A percentile compares a stretch with the other conserved stretches of the same genome.
phyloP scores from a whole-genome alignment of 2,329 filamentous ascomycete species.

The Xylariomycetidae sp. region DNA sequence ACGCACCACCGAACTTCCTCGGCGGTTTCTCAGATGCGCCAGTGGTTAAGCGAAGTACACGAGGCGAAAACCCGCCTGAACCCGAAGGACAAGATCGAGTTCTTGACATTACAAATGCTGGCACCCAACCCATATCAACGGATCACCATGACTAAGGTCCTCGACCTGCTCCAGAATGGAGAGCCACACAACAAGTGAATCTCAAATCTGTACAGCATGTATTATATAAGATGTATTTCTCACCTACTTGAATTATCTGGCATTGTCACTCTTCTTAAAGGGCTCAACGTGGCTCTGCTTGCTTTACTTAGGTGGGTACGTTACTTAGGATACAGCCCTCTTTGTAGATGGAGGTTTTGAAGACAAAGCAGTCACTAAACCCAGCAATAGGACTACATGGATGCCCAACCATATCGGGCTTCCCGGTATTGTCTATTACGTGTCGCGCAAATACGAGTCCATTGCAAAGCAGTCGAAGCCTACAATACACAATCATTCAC shows the following conservation, averaged over 20 bases:
- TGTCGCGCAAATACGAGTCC: no score
- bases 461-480: no score
- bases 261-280: no score
- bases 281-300: slow-evolving; percentile 7
- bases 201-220: slow-evolving; percentile 1
- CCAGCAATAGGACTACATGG: no score
- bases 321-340: no score
- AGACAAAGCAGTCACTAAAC: no score
- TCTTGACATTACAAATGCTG: slow-evolving; percentile 50
- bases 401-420: no score
- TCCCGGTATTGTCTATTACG: no score
- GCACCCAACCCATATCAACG: slow-evolving; percentile 45
- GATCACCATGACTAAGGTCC: slow-evolving; percentile 49
- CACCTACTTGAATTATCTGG: background rate
- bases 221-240: background rate
- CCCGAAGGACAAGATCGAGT: slow-evolving; percentile 44
- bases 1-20: slow-evolving; percentile 20
- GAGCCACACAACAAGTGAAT: no score
- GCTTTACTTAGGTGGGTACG: slow-evolving; percentile 42
- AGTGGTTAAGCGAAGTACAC: slow-evolving; percentile 51
- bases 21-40: slow-evolving; percentile 49
- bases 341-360: no score
- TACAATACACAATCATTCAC: no score
- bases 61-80: slow-evolving; percentile 43
- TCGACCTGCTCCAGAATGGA: slow-evolving; percentile 44